phyloP scores from a whole-genome alignment of 2,329 filamentous ascomycete species.

The Pseudogymnoascus sp. region DNA sequence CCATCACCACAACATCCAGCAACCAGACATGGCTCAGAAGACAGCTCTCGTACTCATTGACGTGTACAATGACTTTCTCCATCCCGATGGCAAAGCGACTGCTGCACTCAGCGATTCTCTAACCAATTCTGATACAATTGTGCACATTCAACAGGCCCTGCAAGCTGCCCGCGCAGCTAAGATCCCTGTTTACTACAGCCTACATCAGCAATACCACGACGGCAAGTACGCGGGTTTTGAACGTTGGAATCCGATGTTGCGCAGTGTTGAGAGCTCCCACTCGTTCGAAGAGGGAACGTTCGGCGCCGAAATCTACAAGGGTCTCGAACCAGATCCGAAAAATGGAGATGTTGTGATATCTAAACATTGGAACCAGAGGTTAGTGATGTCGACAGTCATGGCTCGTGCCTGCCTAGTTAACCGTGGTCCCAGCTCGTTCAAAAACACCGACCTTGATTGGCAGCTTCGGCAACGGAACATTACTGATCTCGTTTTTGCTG shows the following conservation, averaged over 20 bases:
- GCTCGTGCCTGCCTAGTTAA: neutral
- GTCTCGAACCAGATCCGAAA: constrained; percentile 23
- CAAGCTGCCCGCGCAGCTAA: constrained; percentile 18
- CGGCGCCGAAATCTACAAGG: constrained; percentile 26
- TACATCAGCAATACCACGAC: constrained; percentile 26
- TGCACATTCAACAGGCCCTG: constrained; percentile 23
- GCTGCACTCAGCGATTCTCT: constrained; percentile 22
- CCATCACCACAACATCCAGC: neutral
- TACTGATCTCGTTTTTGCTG: constrained; percentile 27
- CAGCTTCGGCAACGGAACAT: constrained; percentile 29
- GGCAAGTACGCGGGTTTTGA: constrained; percentile 26
- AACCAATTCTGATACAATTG: constrained; percentile 24
- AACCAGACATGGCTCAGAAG: constrained; percentile 9
- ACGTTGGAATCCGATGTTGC: constrained; percentile 20
- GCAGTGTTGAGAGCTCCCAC: constrained; percentile 15
- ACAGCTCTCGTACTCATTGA: constrained; percentile 24
- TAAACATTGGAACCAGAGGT: constrained; percentile 30
- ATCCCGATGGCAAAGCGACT: constrained; percentile 22
- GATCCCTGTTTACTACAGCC: constrained; percentile 30
- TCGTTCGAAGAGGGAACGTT: constrained; percentile 26
- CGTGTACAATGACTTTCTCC: constrained; percentile 25
- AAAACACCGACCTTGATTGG: constrained; percentile 31
- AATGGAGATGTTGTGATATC: constrained; percentile 28
- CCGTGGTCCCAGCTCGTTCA: constrained; percentile 22
- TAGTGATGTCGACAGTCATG: neutral